Base-by-base conservation (phyloP, 495 filamentous ascomycete genomes). In the Wilcoxina mikolae region DNA sequence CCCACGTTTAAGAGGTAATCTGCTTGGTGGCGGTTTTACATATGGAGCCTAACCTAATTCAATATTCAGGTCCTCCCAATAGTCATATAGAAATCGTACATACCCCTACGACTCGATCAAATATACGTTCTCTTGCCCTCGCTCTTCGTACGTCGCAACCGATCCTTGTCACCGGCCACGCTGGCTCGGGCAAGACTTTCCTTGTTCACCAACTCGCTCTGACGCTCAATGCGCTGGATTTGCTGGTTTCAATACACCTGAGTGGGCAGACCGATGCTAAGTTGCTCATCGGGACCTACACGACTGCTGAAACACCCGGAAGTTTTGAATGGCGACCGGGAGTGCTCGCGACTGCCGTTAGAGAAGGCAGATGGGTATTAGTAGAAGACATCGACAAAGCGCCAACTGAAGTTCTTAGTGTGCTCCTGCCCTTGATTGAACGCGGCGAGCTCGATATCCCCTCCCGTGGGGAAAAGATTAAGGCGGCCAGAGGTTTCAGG, bases 201-300 rank as follows among this genome's bases (percentile, higher is more conserved):
- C 60, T 89, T 25, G 78, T 89, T n/a, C 82, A 85, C 65, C 83
- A 94, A 57, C 74, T 90, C 56, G 88, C 93, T 20, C 74, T 74
- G 57, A 77, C 78, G 39, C 76, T 95, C 56, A 82, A 82, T 23
- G 83, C 83, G 56, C 74, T 81, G 4, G 71, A 76, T 23, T 77
- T 78, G 38, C 82, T 96, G 78, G 79, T 96, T 29, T 94, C 88
- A 7, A 74, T 99, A 29, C 87, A 96, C 65, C 73, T 99, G 26
- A 95, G 95, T 61, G 93, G 95, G 67, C 93, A 99, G 68, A 94
- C 85, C 0, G 93, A 99, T 70, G 87, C 87, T 0, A 99, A 95
- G 62, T 81, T 91, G 67, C 77, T 99, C 35, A 76, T 96, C 58
- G 93, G 93, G 12, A 78, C 94, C 71, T 95, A 99, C 67, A 81